These are phyloP conservation scores for Globisporangium takayamanum DNA, from an alignment of 352 stramenopile species.

Conservation along the genomic window DNA sequence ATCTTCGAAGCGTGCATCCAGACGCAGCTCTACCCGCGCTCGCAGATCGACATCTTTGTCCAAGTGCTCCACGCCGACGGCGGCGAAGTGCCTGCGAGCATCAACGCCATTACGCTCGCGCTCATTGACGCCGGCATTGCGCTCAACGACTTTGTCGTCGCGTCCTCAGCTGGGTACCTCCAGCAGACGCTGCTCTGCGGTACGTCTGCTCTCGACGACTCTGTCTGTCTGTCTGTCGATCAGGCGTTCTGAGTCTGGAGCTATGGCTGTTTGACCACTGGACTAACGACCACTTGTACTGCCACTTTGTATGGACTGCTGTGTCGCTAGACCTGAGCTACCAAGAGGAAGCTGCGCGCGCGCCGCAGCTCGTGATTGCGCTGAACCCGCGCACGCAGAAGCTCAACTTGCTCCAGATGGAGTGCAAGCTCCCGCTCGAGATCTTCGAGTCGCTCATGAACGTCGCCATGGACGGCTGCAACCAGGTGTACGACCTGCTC, in stretches of 20 bases:
- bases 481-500: constrained; percentile 81
- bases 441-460: constrained; percentile 86
- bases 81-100: constrained; percentile 78
- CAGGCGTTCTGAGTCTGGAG: constrained; percentile 2
- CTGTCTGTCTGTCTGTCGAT: neutral
- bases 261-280: neutral
- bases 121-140: constrained; percentile 90
- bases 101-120: constrained; percentile 89
- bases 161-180: constrained; percentile 84
- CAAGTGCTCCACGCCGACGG: constrained; percentile 90
- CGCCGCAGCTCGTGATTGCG: constrained; percentile 82
- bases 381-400: constrained; percentile 86
- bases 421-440: constrained; percentile 85
- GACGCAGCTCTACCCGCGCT: constrained; percentile 87
- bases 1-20: constrained; percentile 90
- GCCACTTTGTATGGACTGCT: neutral
- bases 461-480: constrained; percentile 69
- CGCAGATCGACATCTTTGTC: constrained; percentile 91
- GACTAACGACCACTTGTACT: neutral
- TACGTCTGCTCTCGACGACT: constrained; percentile 17
- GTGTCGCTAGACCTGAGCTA: constrained; percentile 83
- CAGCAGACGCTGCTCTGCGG: constrained; percentile 85
- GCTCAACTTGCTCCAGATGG: constrained; percentile 86
- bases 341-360: constrained; percentile 81
- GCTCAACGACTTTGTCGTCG: constrained; percentile 89